Percentiles rank a stretch among this genome's conserved stretches.
These are phyloP conservation scores for Pseudodiploospora longispora DNA, from an alignment of 2,329 filamentous ascomycete species.

Conservation along the genomic window DNA sequence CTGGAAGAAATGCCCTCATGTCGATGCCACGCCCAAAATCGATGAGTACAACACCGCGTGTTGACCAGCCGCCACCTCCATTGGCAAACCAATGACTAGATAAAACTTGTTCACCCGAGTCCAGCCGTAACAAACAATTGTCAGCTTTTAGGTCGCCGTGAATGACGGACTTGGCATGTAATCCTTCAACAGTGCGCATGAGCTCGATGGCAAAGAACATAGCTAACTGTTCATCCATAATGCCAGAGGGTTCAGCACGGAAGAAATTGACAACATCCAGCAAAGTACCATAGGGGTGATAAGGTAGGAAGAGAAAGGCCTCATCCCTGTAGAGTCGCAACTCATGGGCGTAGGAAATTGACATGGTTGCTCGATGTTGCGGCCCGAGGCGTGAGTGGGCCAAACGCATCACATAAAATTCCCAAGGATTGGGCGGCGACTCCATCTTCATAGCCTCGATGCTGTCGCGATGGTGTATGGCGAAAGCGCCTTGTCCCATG, in stretches of 20 bases:
- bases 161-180: slow-evolving; percentile 71
- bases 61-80: slow-evolving; percentile 69
- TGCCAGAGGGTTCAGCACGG: slow-evolving; percentile 59
- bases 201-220: slow-evolving; percentile 97
- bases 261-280: slow-evolving; percentile 92
- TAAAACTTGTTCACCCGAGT: slow-evolving; percentile 42
- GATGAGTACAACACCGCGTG: slow-evolving; percentile 77
- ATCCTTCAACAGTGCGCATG: slow-evolving; percentile 77
- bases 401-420: slow-evolving; percentile 90
- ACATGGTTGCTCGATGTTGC: slow-evolving; percentile 62
- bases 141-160: slow-evolving; percentile 95
- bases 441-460: slow-evolving; percentile 95
- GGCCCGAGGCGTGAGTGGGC: slow-evolving; percentile 68
- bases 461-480: slow-evolving; percentile 44
- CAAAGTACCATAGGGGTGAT: slow-evolving; percentile 79
- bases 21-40: slow-evolving; percentile 95
- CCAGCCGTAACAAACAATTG: slow-evolving; percentile 85
- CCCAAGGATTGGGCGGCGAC: slow-evolving; percentile 79
- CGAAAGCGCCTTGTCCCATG: slow-evolving; percentile 56
- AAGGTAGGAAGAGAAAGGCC: slow-evolving; percentile 81
- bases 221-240: slow-evolving; percentile 82
- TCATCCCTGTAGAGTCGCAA: slow-evolving; percentile 89
- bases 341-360: slow-evolving; percentile 76
- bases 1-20: slow-evolving; percentile 71
- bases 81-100: slow-evolving; percentile 60